phyloP scores from a whole-genome alignment of 352 stramenopile genomes.

The Phytophthora melonis region DNA sequence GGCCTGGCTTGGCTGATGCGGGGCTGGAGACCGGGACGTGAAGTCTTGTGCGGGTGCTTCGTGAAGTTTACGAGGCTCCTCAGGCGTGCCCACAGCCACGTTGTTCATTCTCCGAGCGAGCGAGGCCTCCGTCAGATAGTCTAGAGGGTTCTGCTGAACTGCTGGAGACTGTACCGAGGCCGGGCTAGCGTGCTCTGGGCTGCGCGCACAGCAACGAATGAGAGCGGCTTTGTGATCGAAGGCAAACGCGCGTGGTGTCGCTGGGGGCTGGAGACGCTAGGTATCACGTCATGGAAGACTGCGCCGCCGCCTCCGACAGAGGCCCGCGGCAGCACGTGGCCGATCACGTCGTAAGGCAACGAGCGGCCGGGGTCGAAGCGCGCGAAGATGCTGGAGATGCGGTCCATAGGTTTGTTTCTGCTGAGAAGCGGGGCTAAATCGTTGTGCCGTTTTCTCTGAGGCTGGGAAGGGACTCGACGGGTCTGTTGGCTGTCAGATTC shows the following conservation, averaged over 20 bases:
- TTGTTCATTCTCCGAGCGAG: conserved; percentile 10
- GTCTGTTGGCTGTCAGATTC: not conserved
- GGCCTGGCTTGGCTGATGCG: not conserved
- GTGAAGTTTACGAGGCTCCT: not conserved
- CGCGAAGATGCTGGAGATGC: conserved; percentile 33
- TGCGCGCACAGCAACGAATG: not conserved
- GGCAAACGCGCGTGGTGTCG: not conserved
- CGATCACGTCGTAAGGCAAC: conserved; percentile 30
- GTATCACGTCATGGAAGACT: conserved; percentile 1
- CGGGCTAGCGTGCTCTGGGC: not conserved
- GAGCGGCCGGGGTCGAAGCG: conserved; percentile 23
- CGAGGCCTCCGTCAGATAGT: conserved; percentile 19
- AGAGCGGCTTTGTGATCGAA: not conserved
- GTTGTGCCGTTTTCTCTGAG: not conserved
- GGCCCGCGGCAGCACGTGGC: conserved; percentile 26
- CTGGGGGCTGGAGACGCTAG: not conserved
- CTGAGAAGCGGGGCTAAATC: not conserved
- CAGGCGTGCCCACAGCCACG: not conserved
- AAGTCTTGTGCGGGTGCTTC: not conserved
- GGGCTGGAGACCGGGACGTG: too few species aligned
- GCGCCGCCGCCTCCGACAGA: not conserved
- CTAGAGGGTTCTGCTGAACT: conserved; percentile 1
- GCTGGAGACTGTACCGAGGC: not conserved
- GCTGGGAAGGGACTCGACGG: too few species aligned
- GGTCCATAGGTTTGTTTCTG: conserved; percentile 16